Percentiles rank a stretch among this genome's conserved stretches.
Conservation (phyloP, 2,329 filamentous ascomycete species). For the Cladophialophora immunda region DNA sequence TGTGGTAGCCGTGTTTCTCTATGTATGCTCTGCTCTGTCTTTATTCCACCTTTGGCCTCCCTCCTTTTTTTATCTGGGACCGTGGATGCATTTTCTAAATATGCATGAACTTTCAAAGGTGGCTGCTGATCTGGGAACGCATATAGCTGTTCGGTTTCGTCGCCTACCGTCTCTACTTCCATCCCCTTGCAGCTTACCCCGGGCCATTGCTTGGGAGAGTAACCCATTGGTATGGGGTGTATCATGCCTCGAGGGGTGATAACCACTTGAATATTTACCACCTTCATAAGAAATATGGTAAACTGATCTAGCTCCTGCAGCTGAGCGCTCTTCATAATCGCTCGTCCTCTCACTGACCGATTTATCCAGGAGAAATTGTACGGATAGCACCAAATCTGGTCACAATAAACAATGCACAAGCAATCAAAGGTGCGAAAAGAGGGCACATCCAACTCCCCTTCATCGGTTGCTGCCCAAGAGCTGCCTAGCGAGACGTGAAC, state of each 20-base stretch:
- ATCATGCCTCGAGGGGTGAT: slow-evolving; percentile 1
- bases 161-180: background rate
- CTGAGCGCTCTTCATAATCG: too few relatives aligned
- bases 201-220: background rate
- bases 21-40: too few relatives aligned
- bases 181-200: background rate
- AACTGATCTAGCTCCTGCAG: too few relatives aligned
- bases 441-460: background rate
- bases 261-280: background rate
- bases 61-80: too few relatives aligned
- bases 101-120: background rate
- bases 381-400: slow-evolving; percentile 42
- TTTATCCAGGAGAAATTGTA: slow-evolving; percentile 45
- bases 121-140: background rate
- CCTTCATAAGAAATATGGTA: slow-evolving; percentile 3
- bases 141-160: background rate
- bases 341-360: background rate
- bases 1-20: too few relatives aligned
- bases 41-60: too few relatives aligned
- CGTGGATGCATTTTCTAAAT: background rate
- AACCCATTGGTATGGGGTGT: background rate
- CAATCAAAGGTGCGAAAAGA: slow-evolving; percentile 54
- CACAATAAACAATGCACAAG: slow-evolving; percentile 41
- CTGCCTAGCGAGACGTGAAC: too few relatives aligned
- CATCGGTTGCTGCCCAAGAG: too few relatives aligned